These are phyloP conservation scores for Dissoconium aciculare DNA, from an alignment of 2,329 filamentous ascomycete genomes.

Conservation along the genomic window DNA sequence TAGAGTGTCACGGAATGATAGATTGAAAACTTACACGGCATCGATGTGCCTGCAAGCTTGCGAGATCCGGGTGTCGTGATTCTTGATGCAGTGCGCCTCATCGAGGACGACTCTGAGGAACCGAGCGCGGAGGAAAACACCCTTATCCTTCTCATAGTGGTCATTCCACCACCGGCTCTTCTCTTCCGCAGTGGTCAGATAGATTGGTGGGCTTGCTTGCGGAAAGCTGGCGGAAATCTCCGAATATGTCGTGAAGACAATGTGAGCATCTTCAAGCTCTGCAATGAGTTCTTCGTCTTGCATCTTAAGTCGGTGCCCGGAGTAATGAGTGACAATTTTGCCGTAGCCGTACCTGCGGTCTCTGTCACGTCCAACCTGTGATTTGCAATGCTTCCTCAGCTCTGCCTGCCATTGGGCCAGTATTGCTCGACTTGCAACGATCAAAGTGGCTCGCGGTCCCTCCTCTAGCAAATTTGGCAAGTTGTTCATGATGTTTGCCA, in stretches of 20 bases:
- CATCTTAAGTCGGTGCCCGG: constrained; percentile 6
- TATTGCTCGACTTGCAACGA: constrained; percentile 28
- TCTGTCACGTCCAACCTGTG: constrained; percentile 6
- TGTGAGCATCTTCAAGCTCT: constrained; percentile 11
- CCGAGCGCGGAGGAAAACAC: constrained; percentile 25
- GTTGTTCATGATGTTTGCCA: constrained; percentile 33
- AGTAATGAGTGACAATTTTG: constrained; percentile 9
- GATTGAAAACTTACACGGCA: constrained; percentile 43
- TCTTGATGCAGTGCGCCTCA: constrained; percentile 94
- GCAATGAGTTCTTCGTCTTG: constrained; percentile 4
- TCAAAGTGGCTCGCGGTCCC: constrained; percentile 25
- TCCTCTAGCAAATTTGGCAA: constrained; percentile 7
- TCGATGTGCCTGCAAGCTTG: constrained; percentile 31
- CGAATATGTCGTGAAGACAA: constrained; percentile 29
- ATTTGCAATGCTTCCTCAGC: constrained; percentile 15
- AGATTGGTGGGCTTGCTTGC: constrained; percentile 24
- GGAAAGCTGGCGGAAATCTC: constrained; percentile 31
- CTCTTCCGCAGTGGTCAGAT: constrained; percentile 24
- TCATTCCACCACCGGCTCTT: constrained; percentile 28
- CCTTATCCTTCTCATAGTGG: constrained; percentile 21
- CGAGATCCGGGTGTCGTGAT: constrained; percentile 27
- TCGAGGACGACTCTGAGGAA: constrained; percentile 57
- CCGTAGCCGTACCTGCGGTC: constrained; percentile 13
- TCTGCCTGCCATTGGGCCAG: constrained; percentile 27
- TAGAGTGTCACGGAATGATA: too few species aligned